Percentiles rank a stretch among this genome's conserved stretches.
Conservation (phyloP, 768 basidiomycete genomes). For the Auriculariales sp. region DNA sequence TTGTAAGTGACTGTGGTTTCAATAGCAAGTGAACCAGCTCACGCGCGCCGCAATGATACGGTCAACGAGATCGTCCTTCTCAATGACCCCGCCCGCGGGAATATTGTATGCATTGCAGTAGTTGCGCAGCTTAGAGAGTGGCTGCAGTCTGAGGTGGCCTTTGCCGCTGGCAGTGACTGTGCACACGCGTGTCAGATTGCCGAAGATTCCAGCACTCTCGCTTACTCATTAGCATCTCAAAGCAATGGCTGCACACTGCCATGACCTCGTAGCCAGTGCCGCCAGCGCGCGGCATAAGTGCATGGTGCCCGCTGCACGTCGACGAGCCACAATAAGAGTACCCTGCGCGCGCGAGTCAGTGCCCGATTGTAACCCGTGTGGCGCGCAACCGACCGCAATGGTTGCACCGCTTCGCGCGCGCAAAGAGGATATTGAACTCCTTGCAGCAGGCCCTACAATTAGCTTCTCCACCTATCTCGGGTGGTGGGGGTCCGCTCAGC, state of each 20-base stretch:
- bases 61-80: constrained; percentile 70
- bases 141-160: constrained; percentile 36
- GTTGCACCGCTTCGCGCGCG: constrained; percentile 50
- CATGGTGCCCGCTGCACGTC: constrained; percentile 62
- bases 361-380: not conserved
- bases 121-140: constrained; percentile 48
- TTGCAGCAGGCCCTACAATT: constrained; percentile 58
- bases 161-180: constrained; percentile 58
- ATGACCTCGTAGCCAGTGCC: constrained; percentile 45
- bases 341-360: constrained; percentile 25
- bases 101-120: constrained; percentile 63
- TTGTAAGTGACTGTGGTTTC: not conserved
- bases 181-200: constrained; percentile 1
- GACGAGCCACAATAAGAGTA: constrained; percentile 44
- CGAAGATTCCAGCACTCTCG: not conserved
- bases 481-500: constrained; percentile 50
- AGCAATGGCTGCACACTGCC: constrained; percentile 59
- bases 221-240: constrained; percentile 53
- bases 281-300: constrained; percentile 54
- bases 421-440: constrained; percentile 56
- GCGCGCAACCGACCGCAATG: constrained; percentile 47
- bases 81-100: constrained; percentile 36
- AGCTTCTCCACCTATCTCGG: constrained; percentile 16
- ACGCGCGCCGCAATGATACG: constrained; percentile 38
- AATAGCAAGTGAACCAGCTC: constrained; percentile 10